Evolutionary conservation across 306 rosid species (phyloP), one percentile per base, ranked within the genome.

Genomic region (Vigna nakashimae): DNA sequence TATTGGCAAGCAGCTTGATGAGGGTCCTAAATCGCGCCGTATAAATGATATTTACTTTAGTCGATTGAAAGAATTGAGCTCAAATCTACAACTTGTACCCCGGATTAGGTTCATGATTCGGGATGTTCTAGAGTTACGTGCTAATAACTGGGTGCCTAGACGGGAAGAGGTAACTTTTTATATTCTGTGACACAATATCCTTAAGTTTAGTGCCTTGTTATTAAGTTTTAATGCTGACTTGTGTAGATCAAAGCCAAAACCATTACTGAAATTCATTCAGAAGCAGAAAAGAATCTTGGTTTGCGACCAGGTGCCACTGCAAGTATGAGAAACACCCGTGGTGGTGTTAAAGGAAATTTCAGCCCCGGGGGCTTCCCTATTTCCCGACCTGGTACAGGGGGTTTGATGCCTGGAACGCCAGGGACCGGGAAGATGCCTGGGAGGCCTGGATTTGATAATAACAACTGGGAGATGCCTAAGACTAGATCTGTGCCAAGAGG

Each of bases 401-500:
- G 94, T 26, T 79, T 91, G 96, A 92, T 92, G 97, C 98, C 98
- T 18, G 98, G 98, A 70, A 86, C 91, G 93, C 96, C 96, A 3
- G 98, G 96, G 80, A 77, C 88, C 34, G 88, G 91, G 83, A 92
- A 83, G 84, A 88, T 89, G 91, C 91, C 96, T 79, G 96, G 91
- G 62, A 84, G 80, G 87, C 91, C 98, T 43, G 94, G 87, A 63
- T 73, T 93, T 52, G 98, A 91, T 78, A 88, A 86, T 81, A 92
- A 86, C 58, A 87, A 84, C 70, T 93, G 98, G 96, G 98, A 93
- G 83, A 77, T 82, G 7, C 88, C 84, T 18, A 89, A 86, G 84
- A 22, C 63, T 9, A 85, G 94, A 22, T 46, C 94, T 18, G 80
- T 82, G 80, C 88, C 92, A 1, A 86, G 91, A 82, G 92, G 89